Base-by-base conservation (phyloP, 768 basidiomycete genomes). In the Tricholoma hemisulphureum region DNA sequence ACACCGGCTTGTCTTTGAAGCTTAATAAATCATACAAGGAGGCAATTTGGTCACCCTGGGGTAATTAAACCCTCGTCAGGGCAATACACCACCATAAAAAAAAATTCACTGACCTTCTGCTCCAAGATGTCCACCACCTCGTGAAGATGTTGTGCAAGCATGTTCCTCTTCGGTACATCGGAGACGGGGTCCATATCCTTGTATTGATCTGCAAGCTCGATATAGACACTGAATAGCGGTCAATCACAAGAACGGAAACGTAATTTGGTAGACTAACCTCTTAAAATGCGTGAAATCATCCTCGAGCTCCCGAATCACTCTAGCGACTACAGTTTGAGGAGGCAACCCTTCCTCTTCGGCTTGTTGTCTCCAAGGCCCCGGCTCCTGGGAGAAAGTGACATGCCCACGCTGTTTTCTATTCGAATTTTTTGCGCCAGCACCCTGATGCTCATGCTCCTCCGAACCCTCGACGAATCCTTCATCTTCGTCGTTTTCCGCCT, bases 231-330 rank as follows among this genome's bases (percentile, higher is more conserved):
- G 61, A 49, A 43, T 6, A n/a, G 45, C 53, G 37, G 16, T 31
- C 56, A 55, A 56, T 59, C 31, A 53, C 29, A 21, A 45, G 13
- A 50, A 58, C 18, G 39, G 46, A 18, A 53, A 58, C 21, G 39
- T n/a, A 21, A 34, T 55, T 24, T 20, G 35, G 34, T 32, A 29
- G 21, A 76, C 86, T 26, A 62, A 98, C 97, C 89, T 86, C 74
- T 93, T 97, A 71, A 95, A 96, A 73, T 94, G 93, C 32, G 84
- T 84, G 67, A 98, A 98, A 68, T 99, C 96, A 59, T 94, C 94
- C 69, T 98, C 96, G 7, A 99, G 77, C 71, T 96, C 93, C 58
- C 88, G 71, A 28, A 98, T 75, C 10, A 97, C 93, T 3, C 90
- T 79, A 26, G 86, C 81, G 3, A 97, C 81, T 11, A 96, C 84